A percentile compares a stretch with the other conserved stretches of the same genome.
phyloP scores from a whole-genome alignment of 805 yeast genomes.

The Lachancea waltii region DNA sequence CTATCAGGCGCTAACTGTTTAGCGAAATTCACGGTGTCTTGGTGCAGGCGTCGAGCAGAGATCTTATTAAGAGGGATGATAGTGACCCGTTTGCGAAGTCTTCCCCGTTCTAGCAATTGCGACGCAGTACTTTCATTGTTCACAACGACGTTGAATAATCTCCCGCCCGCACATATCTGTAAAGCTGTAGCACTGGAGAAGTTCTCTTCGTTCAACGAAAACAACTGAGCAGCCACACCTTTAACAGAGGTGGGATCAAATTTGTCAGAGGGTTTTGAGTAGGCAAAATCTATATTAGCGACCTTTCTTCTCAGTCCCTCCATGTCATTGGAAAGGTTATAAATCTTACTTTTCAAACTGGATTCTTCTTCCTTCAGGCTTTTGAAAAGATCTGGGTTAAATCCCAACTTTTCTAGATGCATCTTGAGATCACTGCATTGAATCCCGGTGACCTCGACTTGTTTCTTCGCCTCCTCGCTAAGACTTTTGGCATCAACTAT shows the following conservation, averaged over 20 bases:
- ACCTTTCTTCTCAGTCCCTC: slow-evolving; percentile 55
- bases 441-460: slow-evolving; percentile 35
- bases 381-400: slow-evolving; percentile 40
- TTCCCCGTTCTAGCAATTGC: slow-evolving; percentile 70
- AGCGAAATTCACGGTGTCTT: slow-evolving; percentile 53
- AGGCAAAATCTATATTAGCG: slow-evolving; percentile 70
- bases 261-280: slow-evolving; percentile 53
- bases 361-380: slow-evolving; percentile 43
- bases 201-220: slow-evolving; percentile 52
- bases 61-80: slow-evolving; percentile 90
- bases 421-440: slow-evolving; percentile 32
- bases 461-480: slow-evolving; percentile 40
- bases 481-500: slow-evolving; percentile 45
- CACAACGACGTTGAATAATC: slow-evolving; percentile 83
- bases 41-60: slow-evolving; percentile 48
- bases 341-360: slow-evolving; percentile 38
- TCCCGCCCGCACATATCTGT: slow-evolving; percentile 91
- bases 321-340: slow-evolving; percentile 40
- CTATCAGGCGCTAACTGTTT: slow-evolving; percentile 72
- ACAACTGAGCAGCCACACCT: slow-evolving; percentile 87
- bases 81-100: slow-evolving; percentile 74
- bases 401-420: slow-evolving; percentile 49
- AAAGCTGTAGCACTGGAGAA: slow-evolving; percentile 68
- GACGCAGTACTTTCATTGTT: slow-evolving; percentile 84
- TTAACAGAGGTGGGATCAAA: slow-evolving; percentile 61